Evolutionary conservation across 352 stramenopile genomes (phyloP).

Genomic region (Phytophthora lateralis): DNA sequence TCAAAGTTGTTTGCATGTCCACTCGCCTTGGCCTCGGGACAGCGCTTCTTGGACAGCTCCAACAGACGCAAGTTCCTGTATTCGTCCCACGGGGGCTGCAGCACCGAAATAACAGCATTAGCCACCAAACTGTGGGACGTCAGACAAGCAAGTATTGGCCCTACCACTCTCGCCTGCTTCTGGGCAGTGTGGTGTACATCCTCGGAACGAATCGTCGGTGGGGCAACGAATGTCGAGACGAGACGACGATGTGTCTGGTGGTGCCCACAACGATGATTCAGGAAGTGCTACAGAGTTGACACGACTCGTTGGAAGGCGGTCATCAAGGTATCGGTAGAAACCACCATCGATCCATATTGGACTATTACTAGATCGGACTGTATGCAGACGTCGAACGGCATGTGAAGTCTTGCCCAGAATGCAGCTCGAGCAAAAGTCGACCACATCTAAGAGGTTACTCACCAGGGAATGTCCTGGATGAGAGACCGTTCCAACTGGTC

Average conservation of each 20-base stretch:
- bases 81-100: conserved; percentile 66
- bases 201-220: neutral
- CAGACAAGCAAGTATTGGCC: neutral
- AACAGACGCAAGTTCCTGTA: conserved; percentile 71
- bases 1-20: neutral
- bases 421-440: too few relatives aligned
- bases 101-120: neutral
- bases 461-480: too few relatives aligned
- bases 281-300: conserved; percentile 13
- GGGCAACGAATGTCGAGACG: neutral
- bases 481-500: too few relatives aligned
- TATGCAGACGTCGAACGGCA: conserved; percentile 4
- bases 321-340: conserved; percentile 14
- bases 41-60: conserved; percentile 71
- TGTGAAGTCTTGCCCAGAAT: neutral
- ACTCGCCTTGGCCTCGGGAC: conserved; percentile 65
- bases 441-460: too few relatives aligned
- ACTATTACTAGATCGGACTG: conserved; percentile 12
- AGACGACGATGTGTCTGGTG: conserved; percentile 7
- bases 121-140: neutral
- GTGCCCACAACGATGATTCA: conserved; percentile 5
- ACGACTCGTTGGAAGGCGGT: conserved; percentile 14
- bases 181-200: conserved; percentile 22
- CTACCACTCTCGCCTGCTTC: conserved; percentile 44
- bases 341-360: neutral